phyloP scores from a whole-genome alignment of 805 yeast genomes.

The Wickerhamiella nectarea region DNA sequence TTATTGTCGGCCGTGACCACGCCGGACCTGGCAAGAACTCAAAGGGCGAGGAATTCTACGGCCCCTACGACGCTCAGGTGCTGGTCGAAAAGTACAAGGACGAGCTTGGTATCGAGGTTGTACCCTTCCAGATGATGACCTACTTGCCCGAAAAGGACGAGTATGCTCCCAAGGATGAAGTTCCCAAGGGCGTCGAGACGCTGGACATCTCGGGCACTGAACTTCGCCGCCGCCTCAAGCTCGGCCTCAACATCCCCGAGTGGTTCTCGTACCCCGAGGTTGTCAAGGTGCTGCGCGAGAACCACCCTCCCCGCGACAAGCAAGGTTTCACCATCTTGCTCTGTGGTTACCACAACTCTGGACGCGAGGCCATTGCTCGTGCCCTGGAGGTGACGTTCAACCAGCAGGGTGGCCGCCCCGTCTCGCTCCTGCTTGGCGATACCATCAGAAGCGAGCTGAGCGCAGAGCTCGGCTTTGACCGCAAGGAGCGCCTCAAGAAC shows the following conservation, averaged over 20 bases:
- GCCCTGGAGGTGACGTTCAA: conserved; percentile 84
- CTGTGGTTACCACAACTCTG: conserved; percentile 45
- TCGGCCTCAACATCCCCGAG: conserved; percentile 80
- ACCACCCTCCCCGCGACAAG: conserved; percentile 78
- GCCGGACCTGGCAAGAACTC: conserved; percentile 93
- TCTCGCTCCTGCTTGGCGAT: conserved; percentile 41
- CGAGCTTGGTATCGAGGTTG: conserved; percentile 79
- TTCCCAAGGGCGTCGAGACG: conserved; percentile 64
- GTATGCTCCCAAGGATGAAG: conserved; percentile 89
- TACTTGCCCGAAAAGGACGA: conserved; percentile 90
- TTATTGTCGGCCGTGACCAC: conserved; percentile 95
- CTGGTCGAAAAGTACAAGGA: conserved; percentile 60
- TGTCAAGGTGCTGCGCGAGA: conserved; percentile 75
- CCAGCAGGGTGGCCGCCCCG: conserved; percentile 79
- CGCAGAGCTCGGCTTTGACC: conserved; percentile 30
- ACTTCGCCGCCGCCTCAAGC: conserved; percentile 72
- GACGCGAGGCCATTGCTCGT: conserved; percentile 52
- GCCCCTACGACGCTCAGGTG: conserved; percentile 93
- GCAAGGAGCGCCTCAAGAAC: conserved; percentile 29
- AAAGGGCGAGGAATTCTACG: conserved; percentile 84
- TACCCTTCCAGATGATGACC: conserved; percentile 94
- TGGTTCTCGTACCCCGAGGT: conserved; percentile 98
- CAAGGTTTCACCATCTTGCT: conserved; percentile 81
- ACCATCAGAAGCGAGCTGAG: conserved; percentile 30
- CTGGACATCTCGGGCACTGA: conserved; percentile 92